Conservation (phyloP, 495 filamentous ascomycete genomes). For the Penicillium daleae region DNA sequence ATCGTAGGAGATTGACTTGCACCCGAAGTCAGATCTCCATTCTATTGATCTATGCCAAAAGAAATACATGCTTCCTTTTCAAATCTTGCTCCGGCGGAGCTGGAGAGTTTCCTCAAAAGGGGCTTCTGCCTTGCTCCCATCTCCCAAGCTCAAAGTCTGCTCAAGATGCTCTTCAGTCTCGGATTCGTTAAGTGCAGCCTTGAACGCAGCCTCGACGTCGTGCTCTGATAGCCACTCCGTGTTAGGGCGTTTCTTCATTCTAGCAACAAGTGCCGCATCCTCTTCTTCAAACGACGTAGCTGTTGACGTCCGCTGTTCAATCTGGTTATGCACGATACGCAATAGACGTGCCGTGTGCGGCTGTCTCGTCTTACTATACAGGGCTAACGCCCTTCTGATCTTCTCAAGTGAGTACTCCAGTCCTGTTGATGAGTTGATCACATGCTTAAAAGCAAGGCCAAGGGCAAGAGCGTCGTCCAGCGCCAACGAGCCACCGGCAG, state of each 20-base stretch:
- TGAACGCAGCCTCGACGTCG: constrained; percentile 48
- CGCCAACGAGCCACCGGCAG: constrained; percentile 55
- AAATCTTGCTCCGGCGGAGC: constrained; percentile 17
- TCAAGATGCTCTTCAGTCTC: not conserved
- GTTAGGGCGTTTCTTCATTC: constrained; percentile 40
- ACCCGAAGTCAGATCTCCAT: not conserved
- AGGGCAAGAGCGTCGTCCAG: constrained; percentile 50
- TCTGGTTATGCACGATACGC: constrained; percentile 42
- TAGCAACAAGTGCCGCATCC: constrained; percentile 41
- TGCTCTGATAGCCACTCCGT: constrained; percentile 53
- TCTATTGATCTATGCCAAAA: not conserved
- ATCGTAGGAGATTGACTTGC: not conserved
- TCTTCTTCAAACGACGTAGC: constrained; percentile 33
- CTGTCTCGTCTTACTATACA: constrained; percentile 47
- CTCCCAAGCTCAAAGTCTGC: not conserved
- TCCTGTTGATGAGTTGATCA: constrained; percentile 1
- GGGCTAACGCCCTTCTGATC: constrained; percentile 34
- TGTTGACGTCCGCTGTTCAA: constrained; percentile 29
- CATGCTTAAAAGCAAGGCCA: constrained; percentile 31
- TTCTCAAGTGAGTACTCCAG: constrained; percentile 22
- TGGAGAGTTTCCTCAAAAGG: not conserved
- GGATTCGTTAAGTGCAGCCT: constrained; percentile 7
- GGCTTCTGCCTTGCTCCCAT: not conserved
- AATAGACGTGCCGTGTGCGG: constrained; percentile 47
- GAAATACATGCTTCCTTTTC: not conserved